phyloP scores from a whole-genome alignment of 805 yeast species.

The Lachancea sp. region DNA sequence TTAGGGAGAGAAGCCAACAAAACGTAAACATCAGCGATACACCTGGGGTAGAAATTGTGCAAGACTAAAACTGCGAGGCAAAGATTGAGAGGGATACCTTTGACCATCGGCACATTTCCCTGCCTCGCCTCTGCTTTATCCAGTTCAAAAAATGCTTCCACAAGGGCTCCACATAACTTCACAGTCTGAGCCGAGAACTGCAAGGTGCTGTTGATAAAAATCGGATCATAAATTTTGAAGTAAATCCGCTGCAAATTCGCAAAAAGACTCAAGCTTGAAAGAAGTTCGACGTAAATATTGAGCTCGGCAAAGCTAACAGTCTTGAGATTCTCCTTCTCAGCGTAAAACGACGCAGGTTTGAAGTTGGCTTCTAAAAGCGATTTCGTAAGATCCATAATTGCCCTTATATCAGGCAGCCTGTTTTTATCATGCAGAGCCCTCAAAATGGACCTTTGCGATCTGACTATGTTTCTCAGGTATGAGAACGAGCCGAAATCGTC shows the following conservation, averaged over 20 bases:
- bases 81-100: conserved; percentile 1
- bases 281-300: neutral
- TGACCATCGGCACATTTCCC: neutral
- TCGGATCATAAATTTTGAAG: conserved; percentile 1
- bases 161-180: neutral
- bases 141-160: conserved; percentile 4
- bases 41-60: conserved; percentile 6
- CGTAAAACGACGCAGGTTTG: conserved; percentile 2
- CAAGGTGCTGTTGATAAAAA: conserved; percentile 1
- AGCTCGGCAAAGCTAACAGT: conserved; percentile 1
- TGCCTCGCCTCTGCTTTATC: conserved; percentile 1
- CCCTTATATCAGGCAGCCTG: conserved; percentile 7
- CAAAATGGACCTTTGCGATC: neutral
- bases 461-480: conserved; percentile 2
- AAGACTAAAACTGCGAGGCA: neutral
- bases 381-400: neutral
- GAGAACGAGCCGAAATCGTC: conserved; percentile 1
- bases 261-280: neutral
- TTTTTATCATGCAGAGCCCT: conserved; percentile 1
- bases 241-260: conserved; percentile 1
- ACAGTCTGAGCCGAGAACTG: neutral
- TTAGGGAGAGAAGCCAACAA: neutral
- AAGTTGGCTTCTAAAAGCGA: neutral
- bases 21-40: conserved; percentile 1
- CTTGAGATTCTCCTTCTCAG: conserved; percentile 1